Evolutionary conservation across 2,329 filamentous ascomycete species (phyloP).

Genomic region (Fusarium camptoceras): DNA sequence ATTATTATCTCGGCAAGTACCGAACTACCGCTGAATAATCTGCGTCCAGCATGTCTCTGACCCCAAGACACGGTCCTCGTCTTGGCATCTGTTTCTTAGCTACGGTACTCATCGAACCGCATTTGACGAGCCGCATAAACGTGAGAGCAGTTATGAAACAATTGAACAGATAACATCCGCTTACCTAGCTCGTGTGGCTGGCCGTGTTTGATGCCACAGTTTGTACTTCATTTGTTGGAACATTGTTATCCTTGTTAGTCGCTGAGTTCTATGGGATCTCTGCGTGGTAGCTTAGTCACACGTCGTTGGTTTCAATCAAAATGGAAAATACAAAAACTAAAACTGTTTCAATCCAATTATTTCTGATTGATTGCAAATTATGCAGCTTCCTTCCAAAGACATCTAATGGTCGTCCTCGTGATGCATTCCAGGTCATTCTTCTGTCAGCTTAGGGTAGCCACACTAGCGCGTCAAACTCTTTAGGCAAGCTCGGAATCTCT

Average conservation of each 20-base stretch:
- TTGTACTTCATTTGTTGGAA: too few species aligned
- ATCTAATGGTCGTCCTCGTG: background rate
- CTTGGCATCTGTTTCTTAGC: too few species aligned
- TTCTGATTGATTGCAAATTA: background rate
- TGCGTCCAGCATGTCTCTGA: background rate
- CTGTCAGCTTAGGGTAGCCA: background rate
- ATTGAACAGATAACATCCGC: too few species aligned
- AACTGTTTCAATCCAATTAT: too few species aligned
- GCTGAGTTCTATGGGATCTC: too few species aligned
- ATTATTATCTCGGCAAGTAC: background rate
- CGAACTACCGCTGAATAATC: background rate
- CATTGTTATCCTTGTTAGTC: too few species aligned
- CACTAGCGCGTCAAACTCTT: background rate
- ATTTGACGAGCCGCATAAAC: accelerated
- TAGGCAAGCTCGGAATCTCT: slow-evolving; percentile 23
- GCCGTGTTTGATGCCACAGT: too few species aligned
- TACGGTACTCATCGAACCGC: background rate
- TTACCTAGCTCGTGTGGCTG: too few species aligned
- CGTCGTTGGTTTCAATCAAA: too few species aligned
- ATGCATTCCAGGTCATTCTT: background rate
- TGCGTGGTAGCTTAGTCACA: too few species aligned
- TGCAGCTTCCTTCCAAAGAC: too few species aligned
- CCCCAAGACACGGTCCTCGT: background rate
- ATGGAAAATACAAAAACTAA: too few species aligned
- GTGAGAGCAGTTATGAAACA: background rate